These are phyloP conservation scores for Xylariaceae sp. DNA, from an alignment of 2,329 filamentous ascomycete genomes.

Conservation along the genomic window DNA sequence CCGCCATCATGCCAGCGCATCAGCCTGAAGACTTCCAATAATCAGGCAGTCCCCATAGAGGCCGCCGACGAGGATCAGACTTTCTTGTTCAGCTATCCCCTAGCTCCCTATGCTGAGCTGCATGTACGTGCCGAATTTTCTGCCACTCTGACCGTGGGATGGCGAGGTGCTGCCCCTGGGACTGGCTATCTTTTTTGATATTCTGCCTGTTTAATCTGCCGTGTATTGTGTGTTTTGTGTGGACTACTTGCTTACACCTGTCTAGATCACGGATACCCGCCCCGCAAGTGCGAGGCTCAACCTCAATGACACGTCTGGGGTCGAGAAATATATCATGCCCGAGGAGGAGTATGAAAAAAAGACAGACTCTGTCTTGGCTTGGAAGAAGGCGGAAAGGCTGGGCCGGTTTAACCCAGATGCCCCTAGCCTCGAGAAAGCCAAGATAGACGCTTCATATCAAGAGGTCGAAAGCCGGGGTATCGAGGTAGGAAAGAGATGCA, in stretches of 20 bases:
- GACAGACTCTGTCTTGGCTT: slow-evolving; percentile 83
- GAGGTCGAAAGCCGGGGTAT: slow-evolving; percentile 70
- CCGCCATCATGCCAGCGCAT: slow-evolving; percentile 76
- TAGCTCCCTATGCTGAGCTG: slow-evolving; percentile 73
- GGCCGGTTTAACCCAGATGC: slow-evolving; percentile 91
- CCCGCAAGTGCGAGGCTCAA: slow-evolving; percentile 72
- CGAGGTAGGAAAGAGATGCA: slow-evolving; percentile 57
- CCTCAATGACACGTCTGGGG: slow-evolving; percentile 73
- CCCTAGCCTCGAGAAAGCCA: slow-evolving; percentile 67
- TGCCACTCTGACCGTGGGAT: no score
- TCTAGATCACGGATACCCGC: slow-evolving; percentile 73
- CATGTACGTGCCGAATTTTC: slow-evolving; percentile 57
- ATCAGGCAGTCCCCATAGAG: slow-evolving; percentile 61
- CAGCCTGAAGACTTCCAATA: slow-evolving; percentile 60
- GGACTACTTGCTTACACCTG: slow-evolving; percentile 20
- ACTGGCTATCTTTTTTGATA: no score
- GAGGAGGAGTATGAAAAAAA: slow-evolving; percentile 79
- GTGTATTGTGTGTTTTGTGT: neutral
- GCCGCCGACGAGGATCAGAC: slow-evolving; percentile 69
- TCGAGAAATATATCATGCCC: slow-evolving; percentile 91
- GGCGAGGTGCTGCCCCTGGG: no score
- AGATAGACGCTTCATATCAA: slow-evolving; percentile 61
- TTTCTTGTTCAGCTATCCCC: slow-evolving; percentile 58
- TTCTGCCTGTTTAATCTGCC: no score
- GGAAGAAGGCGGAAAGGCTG: slow-evolving; percentile 94